A percentile compares a stretch with the other conserved stretches of the same genome.
These are phyloP conservation scores for Polytrichum formosum DNA, from an alignment of 225 moss, liverwort and hornwort genomes.

Conservation along the genomic window DNA sequence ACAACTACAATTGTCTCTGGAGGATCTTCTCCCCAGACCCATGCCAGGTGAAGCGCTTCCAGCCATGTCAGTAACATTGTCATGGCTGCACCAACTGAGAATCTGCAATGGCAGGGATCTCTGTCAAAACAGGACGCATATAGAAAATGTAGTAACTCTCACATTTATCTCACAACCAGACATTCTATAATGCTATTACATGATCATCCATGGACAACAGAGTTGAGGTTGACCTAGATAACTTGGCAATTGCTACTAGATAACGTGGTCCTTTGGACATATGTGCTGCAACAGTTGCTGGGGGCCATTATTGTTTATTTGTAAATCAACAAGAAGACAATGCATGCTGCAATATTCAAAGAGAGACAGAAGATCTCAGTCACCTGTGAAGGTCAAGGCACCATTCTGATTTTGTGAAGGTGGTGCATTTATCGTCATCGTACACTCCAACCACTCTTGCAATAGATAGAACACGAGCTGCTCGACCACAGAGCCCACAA, in stretches of 20 bases:
- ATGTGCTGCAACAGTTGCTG: no score
- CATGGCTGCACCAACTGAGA: conserved; percentile 80
- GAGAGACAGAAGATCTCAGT: background rate
- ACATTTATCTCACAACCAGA: no score
- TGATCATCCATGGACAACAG: no score
- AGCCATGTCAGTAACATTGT: conserved; percentile 69
- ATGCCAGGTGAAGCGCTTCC: conserved; percentile 70
- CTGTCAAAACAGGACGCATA: no score
- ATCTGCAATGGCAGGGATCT: conserved; percentile 22
- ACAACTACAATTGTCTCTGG: conserved; percentile 63
- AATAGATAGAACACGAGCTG: conserved; percentile 55
- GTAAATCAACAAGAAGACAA: no score
- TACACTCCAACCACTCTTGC: conserved; percentile 60
- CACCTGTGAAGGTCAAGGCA: conserved; percentile 82
- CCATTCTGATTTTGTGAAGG: conserved; percentile 69
- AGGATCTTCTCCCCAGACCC: conserved; percentile 82
- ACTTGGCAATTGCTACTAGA: no score
- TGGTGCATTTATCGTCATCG: conserved; percentile 22
- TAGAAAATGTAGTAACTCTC: no score
- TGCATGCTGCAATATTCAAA: background rate
- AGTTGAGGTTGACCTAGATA: no score
- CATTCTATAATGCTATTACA: no score
- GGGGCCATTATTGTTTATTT: no score
- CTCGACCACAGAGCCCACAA: conserved; percentile 63
- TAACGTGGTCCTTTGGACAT: no score